Base-by-base conservation (phyloP, 352 stramenopile genomes). In the Phytophthora sp. region DNA sequence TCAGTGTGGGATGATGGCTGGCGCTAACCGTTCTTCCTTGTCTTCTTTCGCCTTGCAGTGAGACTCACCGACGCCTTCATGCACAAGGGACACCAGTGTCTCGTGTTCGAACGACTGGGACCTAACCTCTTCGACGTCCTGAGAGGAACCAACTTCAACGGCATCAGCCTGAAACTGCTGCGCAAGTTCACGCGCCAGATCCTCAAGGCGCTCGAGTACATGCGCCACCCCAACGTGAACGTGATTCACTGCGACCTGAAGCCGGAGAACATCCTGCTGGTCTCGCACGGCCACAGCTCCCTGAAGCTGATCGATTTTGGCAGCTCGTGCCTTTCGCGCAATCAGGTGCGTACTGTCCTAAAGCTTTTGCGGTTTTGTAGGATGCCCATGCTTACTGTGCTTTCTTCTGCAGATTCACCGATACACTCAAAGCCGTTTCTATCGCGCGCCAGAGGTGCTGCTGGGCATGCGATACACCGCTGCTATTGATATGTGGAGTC, bases 301-400 rank as follows among this genome's bases (percentile, higher is more conserved):
- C 90, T 99, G 49, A 99, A 99, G 78, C 81, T 99, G 4, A 99
- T 99, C 68, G 98, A 99, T 77, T 99, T 99, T 84, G 98, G 97
- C 38, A 99, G 91, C 55, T 99, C 94, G 1, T 99, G 97, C 74
- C 80, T 95, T 28, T 93, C 88, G 4, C 89, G 97, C 46, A 98
- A 98, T 60, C 84, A 92, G 68, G 82, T 90, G 66, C 20, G 64
- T 50, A 0, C 42, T 30, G 13, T 31, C 9, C 23, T 11, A 21
- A 15, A 17, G 21, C 10, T 21, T 54, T 13, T 21, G 5, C 2
- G 11, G 6, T 23, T 2, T 48, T 32, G 21, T 15, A 30, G 12
- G 4, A 27, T 15, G 11, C 12, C 62, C 18, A 59, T 54, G 30
- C 58, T 49, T 45, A 0, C 1, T 53, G 0, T 28, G 15, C 17